These are phyloP conservation scores for Apodospora peruviana DNA, from an alignment of 495 filamentous ascomycete genomes.

Conservation along the genomic window DNA sequence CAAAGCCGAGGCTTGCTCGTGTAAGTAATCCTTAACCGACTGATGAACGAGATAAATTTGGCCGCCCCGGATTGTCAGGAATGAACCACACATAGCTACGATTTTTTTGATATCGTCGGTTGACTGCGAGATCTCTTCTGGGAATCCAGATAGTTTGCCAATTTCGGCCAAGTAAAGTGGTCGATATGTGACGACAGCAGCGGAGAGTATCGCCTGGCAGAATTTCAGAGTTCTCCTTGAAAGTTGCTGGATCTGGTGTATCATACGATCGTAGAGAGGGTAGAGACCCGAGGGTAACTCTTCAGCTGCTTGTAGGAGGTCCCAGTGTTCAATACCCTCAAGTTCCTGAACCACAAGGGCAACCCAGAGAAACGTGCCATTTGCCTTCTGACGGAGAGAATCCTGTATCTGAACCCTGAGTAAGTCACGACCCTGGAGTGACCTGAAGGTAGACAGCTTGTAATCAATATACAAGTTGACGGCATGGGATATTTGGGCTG, in stretches of 20 bases:
- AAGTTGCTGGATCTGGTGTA: background rate
- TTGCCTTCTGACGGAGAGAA: too few species aligned
- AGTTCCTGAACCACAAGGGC: constrained; percentile 1
- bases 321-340: background rate
- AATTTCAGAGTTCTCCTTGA: background rate
- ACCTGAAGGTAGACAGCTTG: background rate
- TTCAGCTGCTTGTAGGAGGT: background rate
- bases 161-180: constrained; percentile 17
- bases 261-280: constrained; percentile 19
- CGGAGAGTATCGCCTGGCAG: constrained; percentile 14
- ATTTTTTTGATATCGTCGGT: background rate
- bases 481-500: constrained; percentile 4
- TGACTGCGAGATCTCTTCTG: too few species aligned
- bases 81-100: background rate
- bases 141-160: constrained; percentile 2
- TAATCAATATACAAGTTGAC: background rate
- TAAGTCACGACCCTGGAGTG: too few species aligned
- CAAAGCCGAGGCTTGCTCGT: background rate
- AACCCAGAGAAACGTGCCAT: constrained; percentile 4
- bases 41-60: constrained; percentile 30
- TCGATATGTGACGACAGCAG: constrained; percentile 4
- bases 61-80: constrained; percentile 12
- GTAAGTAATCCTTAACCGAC: constrained; percentile 30
- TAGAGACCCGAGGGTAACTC: constrained; percentile 10
- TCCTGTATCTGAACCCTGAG: too few species aligned